Percentiles rank a stretch among this genome's conserved stretches.
Evolutionary conservation across 164 flowering plant genomes (phyloP).

Genomic region (Chimonanthus salicifolius): DNA sequence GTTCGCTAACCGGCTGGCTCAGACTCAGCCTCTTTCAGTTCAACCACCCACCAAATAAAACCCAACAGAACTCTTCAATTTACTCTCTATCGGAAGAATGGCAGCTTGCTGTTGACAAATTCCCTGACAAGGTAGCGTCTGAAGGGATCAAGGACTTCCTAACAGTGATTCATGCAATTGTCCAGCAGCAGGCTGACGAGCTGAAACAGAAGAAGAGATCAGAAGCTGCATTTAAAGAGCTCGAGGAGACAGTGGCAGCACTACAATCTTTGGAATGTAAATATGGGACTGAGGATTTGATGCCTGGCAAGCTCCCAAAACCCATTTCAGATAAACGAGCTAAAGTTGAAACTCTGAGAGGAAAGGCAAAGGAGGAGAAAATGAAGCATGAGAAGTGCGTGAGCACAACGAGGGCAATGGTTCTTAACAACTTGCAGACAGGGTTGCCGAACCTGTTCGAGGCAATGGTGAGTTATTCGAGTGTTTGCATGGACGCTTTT

Average conservation of each 20-base stretch:
- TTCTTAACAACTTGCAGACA: conserved; percentile 83
- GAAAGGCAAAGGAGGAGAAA: conserved; percentile 86
- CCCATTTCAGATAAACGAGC: conserved; percentile 59
- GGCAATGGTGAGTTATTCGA: conserved; percentile 81
- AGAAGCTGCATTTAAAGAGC: conserved; percentile 64
- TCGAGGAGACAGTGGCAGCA: conserved; percentile 57
- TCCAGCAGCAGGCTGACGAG: conserved; percentile 79
- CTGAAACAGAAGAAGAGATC: conserved; percentile 72
- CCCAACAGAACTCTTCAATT: conserved; percentile 56
- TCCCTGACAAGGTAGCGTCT: conserved; percentile 91
- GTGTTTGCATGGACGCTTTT: conserved; percentile 66
- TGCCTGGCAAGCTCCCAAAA: conserved; percentile 20
- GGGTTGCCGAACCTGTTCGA: conserved; percentile 84
- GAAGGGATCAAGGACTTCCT: conserved; percentile 90
- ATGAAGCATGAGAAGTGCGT: conserved; percentile 61
- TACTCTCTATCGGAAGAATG: conserved; percentile 89
- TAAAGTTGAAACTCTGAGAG: conserved; percentile 56
- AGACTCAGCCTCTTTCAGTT: conserved; percentile 83
- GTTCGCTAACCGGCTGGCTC: conserved; percentile 90
- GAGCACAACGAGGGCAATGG: conserved; percentile 66
- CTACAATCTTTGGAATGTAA: conserved; percentile 65
- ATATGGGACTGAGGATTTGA: conserved; percentile 39
- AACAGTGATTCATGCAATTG: conserved; percentile 65
- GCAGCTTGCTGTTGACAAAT: conserved; percentile 71
- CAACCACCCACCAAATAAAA: conserved; percentile 38